A percentile compares a stretch with the other conserved stretches of the same genome.
Conservation (phyloP, 2,329 filamentous ascomycete genomes). For the Diatrype stigma region DNA sequence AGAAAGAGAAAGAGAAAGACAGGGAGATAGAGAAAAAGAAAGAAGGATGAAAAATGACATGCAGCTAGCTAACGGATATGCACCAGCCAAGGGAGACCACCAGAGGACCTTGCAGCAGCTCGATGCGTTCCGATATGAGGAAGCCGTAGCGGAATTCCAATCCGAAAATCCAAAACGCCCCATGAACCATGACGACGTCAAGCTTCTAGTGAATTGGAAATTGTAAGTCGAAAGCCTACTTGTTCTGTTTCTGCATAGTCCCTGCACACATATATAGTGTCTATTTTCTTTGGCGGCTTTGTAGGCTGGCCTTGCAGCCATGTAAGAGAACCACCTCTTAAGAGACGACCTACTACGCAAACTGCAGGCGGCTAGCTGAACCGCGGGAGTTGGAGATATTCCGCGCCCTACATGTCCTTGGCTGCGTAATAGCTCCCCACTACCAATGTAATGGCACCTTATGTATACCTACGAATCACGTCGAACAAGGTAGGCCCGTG, state of each 20-base stretch:
- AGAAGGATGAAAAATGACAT: conserved; percentile 4
- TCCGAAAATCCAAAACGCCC: conserved; percentile 26
- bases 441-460: neutral
- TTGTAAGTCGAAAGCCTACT: too few species aligned
- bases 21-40: neutral
- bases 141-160: conserved; percentile 45
- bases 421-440: neutral
- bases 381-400: neutral
- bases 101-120: conserved; percentile 52
- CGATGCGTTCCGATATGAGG: conserved; percentile 56
- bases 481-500: too few species aligned
- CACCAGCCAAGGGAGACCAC: conserved; percentile 42
- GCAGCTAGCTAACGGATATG: conserved; percentile 1
- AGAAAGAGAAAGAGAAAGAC: conserved; percentile 13
- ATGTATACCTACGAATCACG: too few species aligned
- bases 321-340: too few species aligned
- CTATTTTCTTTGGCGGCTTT: too few species aligned
- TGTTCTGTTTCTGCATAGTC: too few species aligned
- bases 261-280: too few species aligned
- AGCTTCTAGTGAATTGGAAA: conserved; percentile 65
- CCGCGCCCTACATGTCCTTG: neutral
- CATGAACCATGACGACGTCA: conserved; percentile 56
- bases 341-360: too few species aligned
- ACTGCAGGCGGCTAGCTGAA: too few species aligned
- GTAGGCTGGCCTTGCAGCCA: too few species aligned